Base-by-base conservation (phyloP, 495 filamentous ascomycete species). In the Lepidopterella palustris region DNA sequence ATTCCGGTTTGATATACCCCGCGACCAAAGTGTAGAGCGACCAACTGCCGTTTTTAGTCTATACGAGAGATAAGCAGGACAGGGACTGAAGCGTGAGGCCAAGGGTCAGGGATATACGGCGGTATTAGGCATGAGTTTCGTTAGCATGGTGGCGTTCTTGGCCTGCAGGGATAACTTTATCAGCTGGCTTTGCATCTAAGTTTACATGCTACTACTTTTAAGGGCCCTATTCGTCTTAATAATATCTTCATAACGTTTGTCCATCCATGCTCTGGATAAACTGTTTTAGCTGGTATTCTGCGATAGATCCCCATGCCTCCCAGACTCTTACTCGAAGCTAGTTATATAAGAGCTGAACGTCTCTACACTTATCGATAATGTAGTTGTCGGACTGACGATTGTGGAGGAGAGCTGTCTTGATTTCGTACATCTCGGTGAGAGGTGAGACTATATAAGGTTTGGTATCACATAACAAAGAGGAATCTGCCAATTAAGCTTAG, bases 231-330 rank as follows among this genome's bases (percentile, higher is more conserved):
- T 26, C n/a, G 50, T 57, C 15, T 29, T 21, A 57, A 64, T 64
- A 3, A 64, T 51, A 56, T 48, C 57, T 24, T 55, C 5, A 57
- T 45, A 64, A 10, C 51, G 40, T 21, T 55, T 31, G 11, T 42
- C 9, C 40, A 64, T 42, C 9, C 40, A 64, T 64, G 25, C 10
- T 60, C 8, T 40, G 5, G 24, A 64, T 50, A 26, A 60, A 42
- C 1, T 27, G 32, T 32, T 32, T 35, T 27, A 64, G 26, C 23
- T 40, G 13, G 11, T 47, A 31, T 18, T 64, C 20, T 18, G 23
- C 24, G 32, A 64, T 49, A 10, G 24, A 47, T 13, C 60, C 52
- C 61, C 50, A 64, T n/a, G 57, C 57, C 28, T 60, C 56, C 3
- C 42, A 13, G 11, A 64, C 51, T 15, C 21, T 51, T 35, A 35